These are phyloP conservation scores for Linnemannia zychae DNA, from an alignment of 192 early-diverging fungal genomes.

Conservation along the genomic window DNA sequence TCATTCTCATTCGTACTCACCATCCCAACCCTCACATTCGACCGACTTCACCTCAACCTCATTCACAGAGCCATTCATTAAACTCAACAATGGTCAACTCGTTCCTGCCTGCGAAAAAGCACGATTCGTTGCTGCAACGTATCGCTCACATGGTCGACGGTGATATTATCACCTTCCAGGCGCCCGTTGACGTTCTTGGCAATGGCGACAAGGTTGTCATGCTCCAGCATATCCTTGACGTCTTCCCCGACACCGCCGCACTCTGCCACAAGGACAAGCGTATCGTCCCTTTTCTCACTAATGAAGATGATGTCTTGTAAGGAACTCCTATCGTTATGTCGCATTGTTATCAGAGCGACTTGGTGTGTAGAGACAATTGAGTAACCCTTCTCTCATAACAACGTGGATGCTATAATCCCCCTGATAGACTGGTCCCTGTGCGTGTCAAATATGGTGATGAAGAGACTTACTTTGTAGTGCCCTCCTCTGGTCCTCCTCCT, in stretches of 20 bases:
- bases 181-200: background rate
- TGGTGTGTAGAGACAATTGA: too few species aligned
- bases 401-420: background rate
- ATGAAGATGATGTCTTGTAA: constrained; percentile 30
- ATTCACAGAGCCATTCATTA: background rate
- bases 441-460: constrained; percentile 4
- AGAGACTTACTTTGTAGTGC: constrained; percentile 13
- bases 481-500: background rate
- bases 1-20: background rate
- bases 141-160: background rate
- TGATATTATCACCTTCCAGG: background rate
- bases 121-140: background rate
- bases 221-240: constrained; percentile 27
- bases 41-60: background rate
- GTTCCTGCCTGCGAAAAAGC: background rate
- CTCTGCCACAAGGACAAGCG: background rate
- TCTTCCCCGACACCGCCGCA: constrained; percentile 26
- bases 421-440: constrained; percentile 32
- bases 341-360: too few species aligned
- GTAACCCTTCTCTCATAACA: too few species aligned
- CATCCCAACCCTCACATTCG: background rate
- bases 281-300: constrained; percentile 20
- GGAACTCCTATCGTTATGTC: background rate
- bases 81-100: background rate
- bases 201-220: constrained; percentile 12